Evolutionary conservation across 345 rosid species (phyloP), one percentile per base, ranked within the genome.

Genomic region (Hypericum perforatum): DNA sequence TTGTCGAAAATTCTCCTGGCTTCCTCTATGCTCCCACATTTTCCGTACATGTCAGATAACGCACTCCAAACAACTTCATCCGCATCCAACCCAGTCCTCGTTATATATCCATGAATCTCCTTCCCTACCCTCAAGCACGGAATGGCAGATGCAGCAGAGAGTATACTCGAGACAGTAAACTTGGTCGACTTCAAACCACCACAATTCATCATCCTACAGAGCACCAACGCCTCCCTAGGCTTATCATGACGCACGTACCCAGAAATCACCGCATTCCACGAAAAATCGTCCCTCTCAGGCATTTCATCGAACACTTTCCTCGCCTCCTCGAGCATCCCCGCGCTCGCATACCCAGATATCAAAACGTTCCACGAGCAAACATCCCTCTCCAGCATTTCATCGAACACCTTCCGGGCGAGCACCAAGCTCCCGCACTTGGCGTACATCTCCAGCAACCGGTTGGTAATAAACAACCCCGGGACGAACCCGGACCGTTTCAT

Each of bases 31-130:
- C 78, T 82, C 3, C 97, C 95, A 59, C 94, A 90, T 79, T 86
- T 86, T 0, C 91, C 95, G 60, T 86, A 86, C 89, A 84, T 76
- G 64, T 86, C 94, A 54, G 79, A 74, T 63, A 86, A 76, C 39
- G 89, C 82, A 70, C 94, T 84, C 96, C 96, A 86, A 9, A 90
- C 81, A 48, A 84, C 94, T 66, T 84, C 87, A 68, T 90, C 96
- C 1, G 86, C 84, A 54, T 78, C 94, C 63, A 90, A 65, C 22
- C 84, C 84, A 43, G 68, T 72, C 64, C 94, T 66, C 39, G 65
- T 70, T 5, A 86, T 73, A 56, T 74, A 81, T 61, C 81, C 89
- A 57, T 90, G 97, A 70, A 90, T 76, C 71, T 90, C 97, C 61
- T 66, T 84, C 44, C 97, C 97, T 13, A 39, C 43, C 39, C 60